Base-by-base conservation (phyloP, 306 rosid species). In the Ceratonia siliqua region DNA sequence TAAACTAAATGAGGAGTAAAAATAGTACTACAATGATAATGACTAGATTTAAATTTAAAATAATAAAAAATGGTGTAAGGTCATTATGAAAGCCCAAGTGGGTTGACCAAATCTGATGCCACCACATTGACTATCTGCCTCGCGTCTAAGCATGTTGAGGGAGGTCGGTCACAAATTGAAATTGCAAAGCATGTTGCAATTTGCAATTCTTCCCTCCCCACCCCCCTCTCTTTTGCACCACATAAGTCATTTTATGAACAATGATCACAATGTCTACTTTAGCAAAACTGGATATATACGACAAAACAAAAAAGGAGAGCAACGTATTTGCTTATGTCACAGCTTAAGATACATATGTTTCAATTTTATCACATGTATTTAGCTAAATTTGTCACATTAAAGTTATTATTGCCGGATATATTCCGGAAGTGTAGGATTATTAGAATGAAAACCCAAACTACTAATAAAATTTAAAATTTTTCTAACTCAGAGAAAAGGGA, bases 51-150 rank as follows among this genome's bases (percentile, higher is more conserved):
- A n/a, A n/a, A n/a, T n/a, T n/a, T n/a, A n/a, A n/a, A n/a, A n/a
- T n/a, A n/a, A n/a, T n/a, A n/a, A n/a, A n/a, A n/a, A n/a, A n/a
- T n/a, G n/a, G n/a, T 11, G n/a, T 9, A 11, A 11, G 15, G 2
- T 2, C n/a, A 42, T 42, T 42, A 2, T 1, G 14, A 62, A 84
- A 45, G 75, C 53, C 56, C 72, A 72, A 45, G 89, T 83, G 89
- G 76, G 43, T 78, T 79, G 86, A 85, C 82, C 73, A 38, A 41
- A 15, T 56, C 48, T 10, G 24, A 3, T 70, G 80, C 73, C 75
- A 59, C 73, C 75, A 59, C 84, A 27, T 79, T 80, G 85, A 88
- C 75, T 54, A 48, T 68, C 7, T 68, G 63, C 4, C n/a, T 7
- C 45, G 38, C 57, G 35, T 25, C 70, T 55, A 17, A 68, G 54